A percentile compares a stretch with the other conserved stretches of the same genome.
These are phyloP conservation scores for Quercus gilva DNA, from an alignment of 306 rosid species.

Conservation along the genomic window DNA sequence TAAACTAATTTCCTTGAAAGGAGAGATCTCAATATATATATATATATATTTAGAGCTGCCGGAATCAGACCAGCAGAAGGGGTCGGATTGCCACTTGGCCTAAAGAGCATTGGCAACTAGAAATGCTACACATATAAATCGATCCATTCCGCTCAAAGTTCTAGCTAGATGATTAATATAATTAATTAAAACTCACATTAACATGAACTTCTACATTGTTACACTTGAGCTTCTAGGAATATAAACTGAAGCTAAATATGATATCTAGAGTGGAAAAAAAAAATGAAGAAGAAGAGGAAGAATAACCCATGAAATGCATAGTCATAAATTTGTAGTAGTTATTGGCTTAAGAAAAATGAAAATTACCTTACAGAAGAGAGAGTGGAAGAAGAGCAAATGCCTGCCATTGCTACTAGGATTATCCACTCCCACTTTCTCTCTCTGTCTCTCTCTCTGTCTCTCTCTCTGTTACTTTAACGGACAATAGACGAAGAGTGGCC, in stretches of 20 bases:
- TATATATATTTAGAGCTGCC: no score
- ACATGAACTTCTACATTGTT: not conserved
- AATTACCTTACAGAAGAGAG: constrained; percentile 57
- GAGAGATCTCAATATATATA: no score
- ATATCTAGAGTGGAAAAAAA: not conserved
- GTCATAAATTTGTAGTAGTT: not conserved
- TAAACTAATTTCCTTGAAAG: no score
- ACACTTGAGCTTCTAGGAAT: not conserved
- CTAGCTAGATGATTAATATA: not conserved
- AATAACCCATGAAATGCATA: not conserved
- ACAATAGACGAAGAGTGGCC: constrained; percentile 33
- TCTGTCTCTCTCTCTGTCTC: constrained; percentile 10
- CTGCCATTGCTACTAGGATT: constrained; percentile 55
- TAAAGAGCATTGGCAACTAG: no score
- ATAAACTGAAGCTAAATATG: not conserved
- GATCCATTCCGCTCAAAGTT: not conserved
- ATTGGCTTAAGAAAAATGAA: not conserved
- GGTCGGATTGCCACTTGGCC: no score
- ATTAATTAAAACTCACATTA: not conserved
- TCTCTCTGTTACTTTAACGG: not conserved
- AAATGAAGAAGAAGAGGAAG: not conserved
- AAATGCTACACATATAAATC: no score
- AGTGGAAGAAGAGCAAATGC: constrained; percentile 44
- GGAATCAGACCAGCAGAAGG: no score
- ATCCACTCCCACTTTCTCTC: not conserved